phyloP scores from a whole-genome alignment of 345 rosid species.

The Ceriops decandra region DNA sequence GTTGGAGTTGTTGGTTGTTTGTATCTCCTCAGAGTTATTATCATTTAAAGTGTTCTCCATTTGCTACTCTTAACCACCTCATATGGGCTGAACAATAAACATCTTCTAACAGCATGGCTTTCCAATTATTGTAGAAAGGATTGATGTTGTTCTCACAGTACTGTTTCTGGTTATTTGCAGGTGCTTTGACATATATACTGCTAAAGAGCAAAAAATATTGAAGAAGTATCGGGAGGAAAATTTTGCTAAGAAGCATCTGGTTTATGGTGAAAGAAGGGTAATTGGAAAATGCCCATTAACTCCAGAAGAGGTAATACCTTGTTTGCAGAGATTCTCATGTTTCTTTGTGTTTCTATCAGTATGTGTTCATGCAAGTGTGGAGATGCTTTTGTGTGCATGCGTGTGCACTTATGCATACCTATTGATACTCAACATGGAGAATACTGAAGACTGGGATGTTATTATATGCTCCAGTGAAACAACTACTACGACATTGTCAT shows the following conservation, averaged over 20 bases:
- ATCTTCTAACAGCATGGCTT: background rate
- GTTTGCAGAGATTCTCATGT: background rate
- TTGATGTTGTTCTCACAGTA: slow-evolving; percentile 1
- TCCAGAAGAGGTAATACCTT: slow-evolving; percentile 73
- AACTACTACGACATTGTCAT: background rate
- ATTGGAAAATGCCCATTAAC: slow-evolving; percentile 90
- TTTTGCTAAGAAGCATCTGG: slow-evolving; percentile 68
- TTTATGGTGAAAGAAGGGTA: slow-evolving; percentile 70
- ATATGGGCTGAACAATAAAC: background rate
- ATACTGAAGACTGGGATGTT: background rate
- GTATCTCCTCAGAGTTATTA: background rate
- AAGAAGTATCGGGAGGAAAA: slow-evolving; percentile 78
- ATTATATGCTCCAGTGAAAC: background rate
- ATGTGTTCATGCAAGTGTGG: background rate
- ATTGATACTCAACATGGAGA: background rate
- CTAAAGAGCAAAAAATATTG: slow-evolving; percentile 67
- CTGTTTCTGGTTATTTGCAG: slow-evolving; percentile 33
- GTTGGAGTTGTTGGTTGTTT: background rate
- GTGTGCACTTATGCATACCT: background rate
- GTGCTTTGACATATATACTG: slow-evolving; percentile 87
- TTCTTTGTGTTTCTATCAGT: background rate
- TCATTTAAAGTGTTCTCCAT: background rate
- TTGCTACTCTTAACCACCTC: background rate
- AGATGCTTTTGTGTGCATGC: background rate
- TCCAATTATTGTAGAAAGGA: background rate